Base-by-base conservation (phyloP, 1,139 yeast genomes). In the Geotrichum histeridarum region DNA sequence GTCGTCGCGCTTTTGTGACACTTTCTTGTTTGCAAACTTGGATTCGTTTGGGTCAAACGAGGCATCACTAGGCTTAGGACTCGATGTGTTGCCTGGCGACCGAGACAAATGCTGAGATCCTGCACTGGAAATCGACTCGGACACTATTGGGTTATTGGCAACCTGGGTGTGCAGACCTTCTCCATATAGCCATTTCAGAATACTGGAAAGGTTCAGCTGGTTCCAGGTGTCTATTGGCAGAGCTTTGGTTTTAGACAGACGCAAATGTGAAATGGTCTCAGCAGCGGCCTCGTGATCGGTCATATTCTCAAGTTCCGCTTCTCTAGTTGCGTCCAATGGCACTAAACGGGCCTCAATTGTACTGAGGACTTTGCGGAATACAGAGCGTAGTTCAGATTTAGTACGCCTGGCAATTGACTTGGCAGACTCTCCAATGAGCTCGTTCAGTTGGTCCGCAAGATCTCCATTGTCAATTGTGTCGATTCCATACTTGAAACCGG, bases 201-300 rank as follows among this genome's bases (percentile, higher is more conserved):
- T 82, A 55, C 83, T 77, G 51, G 84, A 72, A 56, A 90, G 74
- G 51, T 82, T 68, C 62, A 83, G 79, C 56, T 83, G 77, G 60
- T 73, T 78, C 94, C 94, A 86, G 27, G 85, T 76, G 58, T 78
- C 80, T 42, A 85, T 79, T n/a, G 82, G 76, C 50, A 85, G 70
- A 4, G 83, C 73, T 64, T 77, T 80, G 36, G 81, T 73, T 61
- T 80, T 79, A 27, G 82, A 77, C 51, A 84, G 67, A 57, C 78
- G 80, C 56, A 84, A 73, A 54, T 78, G 81, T 2, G 83, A 74
- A n/a, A 84, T 69, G 32, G 78, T 42, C 8, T 35, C 41, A 11
- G 58, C 47, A 5, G 48, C 49, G 3, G 30, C 18, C 8, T 42
- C 42, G 12, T 44, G 22, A 12, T 47, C 52, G n/a, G 46, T 42